Evolutionary conservation across 495 filamentous ascomycete species (phyloP).

Genomic region (Annulohypoxylon maeteangense): DNA sequence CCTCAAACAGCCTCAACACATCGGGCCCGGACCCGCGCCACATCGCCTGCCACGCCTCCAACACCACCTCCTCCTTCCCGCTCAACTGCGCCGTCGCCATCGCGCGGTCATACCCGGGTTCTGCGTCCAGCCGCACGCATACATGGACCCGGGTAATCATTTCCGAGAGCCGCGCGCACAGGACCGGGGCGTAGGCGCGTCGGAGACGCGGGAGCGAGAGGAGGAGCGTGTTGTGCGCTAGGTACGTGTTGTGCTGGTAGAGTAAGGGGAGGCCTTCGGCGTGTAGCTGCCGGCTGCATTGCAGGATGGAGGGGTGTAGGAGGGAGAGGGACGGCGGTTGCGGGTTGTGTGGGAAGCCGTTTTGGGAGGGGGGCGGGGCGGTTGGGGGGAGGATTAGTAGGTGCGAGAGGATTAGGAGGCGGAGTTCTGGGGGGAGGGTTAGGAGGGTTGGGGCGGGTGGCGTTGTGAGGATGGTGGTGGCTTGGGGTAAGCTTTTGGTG

Average conservation of each 20-base stretch:
- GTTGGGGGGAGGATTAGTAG: constrained; percentile 53
- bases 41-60: constrained; percentile 59
- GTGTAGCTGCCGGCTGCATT: constrained; percentile 52
- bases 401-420: constrained; percentile 60
- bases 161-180: constrained; percentile 36
- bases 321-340: constrained; percentile 32
- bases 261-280: constrained; percentile 58
- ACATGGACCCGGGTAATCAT: constrained; percentile 58
- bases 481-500: not conserved
- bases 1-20: constrained; percentile 60
- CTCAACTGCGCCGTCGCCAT: constrained; percentile 51
- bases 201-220: constrained; percentile 57
- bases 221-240: constrained; percentile 61
- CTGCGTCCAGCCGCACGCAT: constrained; percentile 59
- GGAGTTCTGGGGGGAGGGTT: constrained; percentile 60
- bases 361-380: constrained; percentile 22
- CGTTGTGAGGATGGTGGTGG: not conserved
- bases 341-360: constrained; percentile 12
- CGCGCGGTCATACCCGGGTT: constrained; percentile 49
- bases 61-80: constrained; percentile 55
- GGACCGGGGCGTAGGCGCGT: constrained; percentile 47
- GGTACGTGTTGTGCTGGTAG: constrained; percentile 62
- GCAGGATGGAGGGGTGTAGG: constrained; percentile 54
- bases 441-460: constrained; percentile 45
- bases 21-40: constrained; percentile 54